A percentile compares a stretch with the other conserved stretches of the same genome.
These are phyloP conservation scores for Trichoderma oligosporum DNA, from an alignment of 2,329 filamentous ascomycete genomes.

Conservation along the genomic window DNA sequence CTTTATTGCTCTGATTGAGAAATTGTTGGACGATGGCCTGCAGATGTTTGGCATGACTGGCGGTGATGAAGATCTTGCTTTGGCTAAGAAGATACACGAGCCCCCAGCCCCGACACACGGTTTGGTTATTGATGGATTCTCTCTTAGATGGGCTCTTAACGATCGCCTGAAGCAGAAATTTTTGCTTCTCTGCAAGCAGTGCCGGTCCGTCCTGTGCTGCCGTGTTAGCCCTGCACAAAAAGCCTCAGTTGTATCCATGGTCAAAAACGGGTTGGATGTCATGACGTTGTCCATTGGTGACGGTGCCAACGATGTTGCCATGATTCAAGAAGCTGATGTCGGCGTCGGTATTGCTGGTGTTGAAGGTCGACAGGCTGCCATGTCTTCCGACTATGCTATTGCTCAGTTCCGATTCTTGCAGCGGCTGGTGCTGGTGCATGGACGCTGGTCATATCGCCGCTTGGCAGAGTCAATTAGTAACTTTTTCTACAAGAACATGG, in stretches of 20 bases:
- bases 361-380: slow-evolving; percentile 86
- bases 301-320: slow-evolving; percentile 92
- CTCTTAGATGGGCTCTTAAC: slow-evolving; percentile 80
- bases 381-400: slow-evolving; percentile 95
- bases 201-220: slow-evolving; percentile 93
- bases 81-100: slow-evolving; percentile 77
- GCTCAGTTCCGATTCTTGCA: slow-evolving; percentile 89
- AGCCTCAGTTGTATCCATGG: slow-evolving; percentile 92
- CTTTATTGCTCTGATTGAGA: slow-evolving; percentile 57
- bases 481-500: slow-evolving; percentile 99
- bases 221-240: slow-evolving; percentile 96
- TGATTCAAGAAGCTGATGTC: slow-evolving; percentile 98
- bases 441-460: slow-evolving; percentile 92
- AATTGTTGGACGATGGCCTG: slow-evolving; percentile 71
- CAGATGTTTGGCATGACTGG: slow-evolving; percentile 73
- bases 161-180: slow-evolving; percentile 87
- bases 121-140: slow-evolving; percentile 91
- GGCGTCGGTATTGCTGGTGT: slow-evolving; percentile 92
- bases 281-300: slow-evolving; percentile 94
- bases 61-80: slow-evolving; percentile 76
- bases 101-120: slow-evolving; percentile 85
- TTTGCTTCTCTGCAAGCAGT: slow-evolving; percentile 91
- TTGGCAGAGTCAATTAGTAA: slow-evolving; percentile 93
- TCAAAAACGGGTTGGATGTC: slow-evolving; percentile 90
- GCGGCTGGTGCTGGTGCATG: slow-evolving; percentile 81